Evolutionary conservation across 352 stramenopile species (phyloP), one percentile per base, ranked within the genome.

Genomic region (Pythium grandisporangium): DNA sequence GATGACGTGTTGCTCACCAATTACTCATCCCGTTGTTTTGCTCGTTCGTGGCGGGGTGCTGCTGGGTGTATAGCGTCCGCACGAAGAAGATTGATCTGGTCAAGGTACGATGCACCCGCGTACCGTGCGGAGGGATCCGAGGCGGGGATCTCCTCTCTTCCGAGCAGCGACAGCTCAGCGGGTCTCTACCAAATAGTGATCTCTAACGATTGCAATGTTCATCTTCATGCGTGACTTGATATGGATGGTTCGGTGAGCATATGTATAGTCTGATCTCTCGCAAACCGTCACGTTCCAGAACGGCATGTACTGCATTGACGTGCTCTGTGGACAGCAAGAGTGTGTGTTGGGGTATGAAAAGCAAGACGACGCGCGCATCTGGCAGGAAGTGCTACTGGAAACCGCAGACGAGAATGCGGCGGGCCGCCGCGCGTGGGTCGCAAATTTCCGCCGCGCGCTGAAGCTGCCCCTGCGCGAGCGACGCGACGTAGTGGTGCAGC

Each of bases 71-170:
- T 29, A 85, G 65, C 1, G 40, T 39, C 12, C 80, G 73, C 17
- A 53, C 49, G 37, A 89, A 84, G 53, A 65, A 78, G 40, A 70
- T 84, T 19, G 76, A 89, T 48, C 60, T 89, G 17, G 60, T 85
- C 41, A 84, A 75, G 66, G 75, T 84, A 24, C 24, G 55, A n/a
- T n/a, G n/a, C n/a, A n/a, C n/a, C n/a, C n/a, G n/a, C n/a, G n/a
- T n/a, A n/a, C n/a, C n/a, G n/a, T n/a, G n/a, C n/a, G n/a, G n/a
- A n/a, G 17, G 4, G 8, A 40, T 14, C 23, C 6, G 21, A 7
- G 5, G 10, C 36, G 2, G 27, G 13, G 5, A 24, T 21, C 21
- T 21, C 12, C 26, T 42, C 21, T 16, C 6, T 42, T 6, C n/a
- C 40, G 11, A 41, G 37, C 26, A 19, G 5, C 22, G 4, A n/a